Conservation (phyloP, 352 stramenopile species). For the Pythium aquatile region DNA sequence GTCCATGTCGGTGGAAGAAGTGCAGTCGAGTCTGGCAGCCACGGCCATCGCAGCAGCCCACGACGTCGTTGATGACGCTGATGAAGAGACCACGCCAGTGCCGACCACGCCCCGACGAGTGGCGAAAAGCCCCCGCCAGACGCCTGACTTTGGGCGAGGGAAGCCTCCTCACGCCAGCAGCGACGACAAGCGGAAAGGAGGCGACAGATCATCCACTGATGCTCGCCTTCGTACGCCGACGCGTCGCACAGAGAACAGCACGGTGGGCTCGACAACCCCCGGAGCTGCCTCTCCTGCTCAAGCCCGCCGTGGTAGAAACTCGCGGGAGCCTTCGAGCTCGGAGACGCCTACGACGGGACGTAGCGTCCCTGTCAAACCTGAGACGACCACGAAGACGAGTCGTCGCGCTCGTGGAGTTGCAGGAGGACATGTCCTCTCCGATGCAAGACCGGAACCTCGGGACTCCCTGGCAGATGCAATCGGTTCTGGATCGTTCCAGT, state of each 20-base stretch:
- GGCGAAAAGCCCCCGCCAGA: conserved; percentile 7
- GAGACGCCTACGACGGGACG: conserved; percentile 5
- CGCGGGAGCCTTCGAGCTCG: background rate
- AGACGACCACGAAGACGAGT: background rate
- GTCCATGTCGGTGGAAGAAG: conserved; percentile 53
- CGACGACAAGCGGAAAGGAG: conserved; percentile 21
- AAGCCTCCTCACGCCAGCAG: conserved; percentile 3
- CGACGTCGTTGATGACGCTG: conserved; percentile 15
- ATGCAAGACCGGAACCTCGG: background rate
- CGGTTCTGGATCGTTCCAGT: background rate
- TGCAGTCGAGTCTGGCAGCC: conserved; percentile 29
- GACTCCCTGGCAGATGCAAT: background rate
- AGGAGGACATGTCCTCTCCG: background rate
- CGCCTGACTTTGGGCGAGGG: conserved; percentile 1
- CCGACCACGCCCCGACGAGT: conserved; percentile 5
- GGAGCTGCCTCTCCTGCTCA: conserved; percentile 1
- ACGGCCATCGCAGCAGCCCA: conserved; percentile 25
- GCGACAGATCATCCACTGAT: background rate
- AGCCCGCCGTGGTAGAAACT: conserved; percentile 12
- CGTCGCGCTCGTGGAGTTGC: conserved; percentile 9
- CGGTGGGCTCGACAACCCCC: background rate
- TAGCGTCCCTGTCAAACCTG: background rate
- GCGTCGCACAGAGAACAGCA: conserved; percentile 10
- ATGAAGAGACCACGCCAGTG: background rate
- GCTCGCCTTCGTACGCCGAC: conserved; percentile 7